Conservation (phyloP, 129 eudicot species). For the Apium graveolens region DNA sequence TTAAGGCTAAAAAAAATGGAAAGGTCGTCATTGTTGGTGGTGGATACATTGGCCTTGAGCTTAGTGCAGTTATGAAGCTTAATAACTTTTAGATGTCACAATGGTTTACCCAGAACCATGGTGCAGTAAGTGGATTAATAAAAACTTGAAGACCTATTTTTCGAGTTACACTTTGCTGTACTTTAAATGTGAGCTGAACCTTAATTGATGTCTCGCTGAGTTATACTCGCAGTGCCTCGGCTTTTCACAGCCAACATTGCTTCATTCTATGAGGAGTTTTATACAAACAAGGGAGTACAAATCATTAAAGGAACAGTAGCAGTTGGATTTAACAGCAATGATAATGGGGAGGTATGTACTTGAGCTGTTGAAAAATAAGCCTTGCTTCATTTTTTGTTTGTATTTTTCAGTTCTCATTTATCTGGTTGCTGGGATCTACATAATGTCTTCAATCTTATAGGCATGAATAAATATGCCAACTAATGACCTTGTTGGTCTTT, state of each 20-base stretch:
- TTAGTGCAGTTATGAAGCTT: conserved; percentile 81
- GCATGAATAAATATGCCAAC: too few species aligned
- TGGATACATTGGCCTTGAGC: too few species aligned
- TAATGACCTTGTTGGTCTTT: too few species aligned
- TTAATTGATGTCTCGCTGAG: neutral
- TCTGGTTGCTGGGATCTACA: neutral
- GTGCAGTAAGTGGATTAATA: conserved; percentile 87
- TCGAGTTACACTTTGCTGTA: neutral
- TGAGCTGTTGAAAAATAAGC: neutral
- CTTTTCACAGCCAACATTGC: conserved; percentile 90
- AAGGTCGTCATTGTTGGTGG: conserved; percentile 91
- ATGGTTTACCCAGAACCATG: conserved; percentile 99
- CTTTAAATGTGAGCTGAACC: neutral
- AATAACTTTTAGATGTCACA: conserved; percentile 69
- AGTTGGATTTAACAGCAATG: conserved; percentile 57
- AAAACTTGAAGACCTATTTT: neutral
- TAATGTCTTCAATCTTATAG: too few species aligned
- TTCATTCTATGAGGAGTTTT: conserved; percentile 82
- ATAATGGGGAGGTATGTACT: conserved; percentile 69
- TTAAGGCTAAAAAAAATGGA: conserved; percentile 86
- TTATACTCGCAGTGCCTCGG: conserved; percentile 75
- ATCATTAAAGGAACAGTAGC: conserved; percentile 99
- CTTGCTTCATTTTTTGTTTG: neutral
- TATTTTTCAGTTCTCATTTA: neutral
- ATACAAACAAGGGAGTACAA: conserved; percentile 89